Evolutionary conservation across 768 basidiomycete species (phyloP), one percentile per base, ranked within the genome.

Genomic region (Tricholoma flavovirens): DNA sequence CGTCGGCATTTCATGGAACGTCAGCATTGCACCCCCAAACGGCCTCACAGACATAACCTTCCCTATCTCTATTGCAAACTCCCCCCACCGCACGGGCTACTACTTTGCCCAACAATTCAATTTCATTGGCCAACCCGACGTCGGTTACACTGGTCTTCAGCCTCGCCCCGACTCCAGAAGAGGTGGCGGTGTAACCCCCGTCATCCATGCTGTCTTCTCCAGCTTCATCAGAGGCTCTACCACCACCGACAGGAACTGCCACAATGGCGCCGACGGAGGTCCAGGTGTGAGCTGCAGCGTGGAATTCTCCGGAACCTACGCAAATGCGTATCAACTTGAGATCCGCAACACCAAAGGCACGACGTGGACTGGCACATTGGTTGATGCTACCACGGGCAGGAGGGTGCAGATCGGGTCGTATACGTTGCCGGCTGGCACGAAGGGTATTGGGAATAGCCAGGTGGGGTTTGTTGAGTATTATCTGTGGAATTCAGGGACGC

Each of bases 111-210:
- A 52, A 32, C 51, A 52, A 24, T 52, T 38, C 51, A 38, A 52
- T n/a, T 52, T 52, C 51, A 24, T 38, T 19, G 51, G 51, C 21
- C 19, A 52, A 24, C 7, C 51, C 21, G 35, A 52, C 11, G 51
- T 40, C 26, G 51, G 51, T 35, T 38, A 52, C 21, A 24, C 51
- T n/a, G 51, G 51, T 26, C 26, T 52, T 21, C 51, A 52, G 51
- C 51, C 51, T 22, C 51, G 19, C 17, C 33, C 51, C 35, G 51
- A 52, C 33, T 11, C 35, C 3, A 26, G 26, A 1, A 35, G 49
- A 30, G 33, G 33, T 4, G 36, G 36, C 36, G 30, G 9, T 2
- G 30, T 6, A 32, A 19, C 22, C 30, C 21, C 50, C 9, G 5
- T 38, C 33, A 52, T 52, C 51, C 51, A 36, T 10, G 51, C 51